A percentile compares a stretch with the other conserved stretches of the same genome.
These are phyloP conservation scores for Spergularia marina DNA, from an alignment of 148 eudicot genomes.

Conservation along the genomic window DNA sequence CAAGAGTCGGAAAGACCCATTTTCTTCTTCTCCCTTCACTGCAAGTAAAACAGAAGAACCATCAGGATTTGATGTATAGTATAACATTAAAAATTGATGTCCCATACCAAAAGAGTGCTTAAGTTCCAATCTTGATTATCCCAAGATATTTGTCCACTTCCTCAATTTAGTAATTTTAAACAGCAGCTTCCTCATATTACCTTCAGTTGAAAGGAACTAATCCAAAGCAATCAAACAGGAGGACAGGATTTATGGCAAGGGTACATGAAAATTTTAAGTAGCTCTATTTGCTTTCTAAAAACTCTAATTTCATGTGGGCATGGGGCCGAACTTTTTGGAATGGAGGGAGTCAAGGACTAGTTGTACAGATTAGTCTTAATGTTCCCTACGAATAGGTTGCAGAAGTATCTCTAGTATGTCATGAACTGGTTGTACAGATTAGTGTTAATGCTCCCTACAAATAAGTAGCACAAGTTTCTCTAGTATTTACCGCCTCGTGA, in stretches of 20 bases:
- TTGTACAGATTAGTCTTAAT: not conserved
- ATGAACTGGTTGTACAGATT: not conserved
- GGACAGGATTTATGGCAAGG: not conserved
- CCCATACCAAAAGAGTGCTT: not conserved
- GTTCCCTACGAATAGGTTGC: not conserved
- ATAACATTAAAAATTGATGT: not conserved
- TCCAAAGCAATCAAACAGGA: not conserved
- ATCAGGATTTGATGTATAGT: constrained; percentile 18
- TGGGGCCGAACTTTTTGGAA: not conserved
- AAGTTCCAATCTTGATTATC: not conserved
- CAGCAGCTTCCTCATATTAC: not conserved
- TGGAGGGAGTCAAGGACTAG: not conserved
- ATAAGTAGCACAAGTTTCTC: not conserved
- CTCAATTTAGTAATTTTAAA: no score
- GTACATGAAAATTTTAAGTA: not conserved
- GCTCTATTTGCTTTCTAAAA: not conserved
- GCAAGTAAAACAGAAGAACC: constrained; percentile 22
- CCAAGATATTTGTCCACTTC: not conserved
- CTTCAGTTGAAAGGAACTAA: not conserved
- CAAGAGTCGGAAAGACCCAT: constrained; percentile 86
- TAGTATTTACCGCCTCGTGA: not conserved
- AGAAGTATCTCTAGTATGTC: not conserved
- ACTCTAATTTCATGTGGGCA: not conserved
- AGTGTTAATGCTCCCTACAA: no score
- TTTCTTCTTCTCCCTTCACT: constrained; percentile 98